phyloP scores from a whole-genome alignment of 1,139 yeast genomes.

The Candida labiduridarum region DNA sequence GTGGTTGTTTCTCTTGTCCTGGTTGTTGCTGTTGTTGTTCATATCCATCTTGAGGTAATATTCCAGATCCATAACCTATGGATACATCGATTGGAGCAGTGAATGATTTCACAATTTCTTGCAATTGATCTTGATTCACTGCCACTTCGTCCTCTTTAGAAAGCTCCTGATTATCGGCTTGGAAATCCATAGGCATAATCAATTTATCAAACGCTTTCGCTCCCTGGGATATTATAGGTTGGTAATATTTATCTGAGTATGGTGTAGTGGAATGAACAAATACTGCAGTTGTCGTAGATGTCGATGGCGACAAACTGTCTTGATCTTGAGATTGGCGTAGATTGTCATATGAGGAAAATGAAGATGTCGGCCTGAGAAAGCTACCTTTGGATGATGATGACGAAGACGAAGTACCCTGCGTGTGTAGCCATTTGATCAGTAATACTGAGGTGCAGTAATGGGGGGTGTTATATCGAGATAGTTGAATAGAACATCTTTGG shows the following conservation, averaged over 20 bases:
- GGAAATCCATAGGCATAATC: constrained; percentile 26
- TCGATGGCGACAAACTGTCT: neutral
- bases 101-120: constrained; percentile 56
- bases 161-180: constrained; percentile 54
- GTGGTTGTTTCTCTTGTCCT: constrained; percentile 13
- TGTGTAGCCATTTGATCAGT: constrained; percentile 3
- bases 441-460: neutral
- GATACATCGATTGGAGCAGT: constrained; percentile 65
- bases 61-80: constrained; percentile 95
- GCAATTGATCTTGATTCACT: constrained; percentile 35
- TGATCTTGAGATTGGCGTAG: neutral
- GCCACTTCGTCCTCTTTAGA: constrained; percentile 40
- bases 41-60: constrained; percentile 74
- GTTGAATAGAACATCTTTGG: constrained; percentile 4
- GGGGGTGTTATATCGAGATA: constrained; percentile 5
- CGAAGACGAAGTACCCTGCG: neutral
- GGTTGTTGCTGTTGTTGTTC: constrained; percentile 18
- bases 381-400: neutral
- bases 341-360: constrained; percentile 5
- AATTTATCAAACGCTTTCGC: constrained; percentile 28
- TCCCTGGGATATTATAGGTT: constrained; percentile 32
- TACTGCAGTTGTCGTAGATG: constrained; percentile 7
- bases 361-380: neutral
- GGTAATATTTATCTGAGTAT: constrained; percentile 31
- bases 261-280: constrained; percentile 18